Conservation (phyloP, 805 yeast species). For the Nakazawaea peltata region DNA sequence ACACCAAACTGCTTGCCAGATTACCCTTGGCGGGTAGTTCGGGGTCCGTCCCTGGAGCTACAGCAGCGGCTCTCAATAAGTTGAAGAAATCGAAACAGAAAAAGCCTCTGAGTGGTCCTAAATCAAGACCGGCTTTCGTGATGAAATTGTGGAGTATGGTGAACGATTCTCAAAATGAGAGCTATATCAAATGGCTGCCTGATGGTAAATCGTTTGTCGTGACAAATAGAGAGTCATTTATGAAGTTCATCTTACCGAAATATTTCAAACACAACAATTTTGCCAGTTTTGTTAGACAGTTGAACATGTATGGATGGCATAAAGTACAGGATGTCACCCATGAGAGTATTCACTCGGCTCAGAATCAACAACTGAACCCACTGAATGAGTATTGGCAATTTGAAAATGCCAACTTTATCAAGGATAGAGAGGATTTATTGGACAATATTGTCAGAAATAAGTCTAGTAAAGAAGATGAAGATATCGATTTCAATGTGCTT, state of each 20-base stretch:
- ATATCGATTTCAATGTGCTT: constrained; percentile 42
- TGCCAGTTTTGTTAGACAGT: constrained; percentile 91
- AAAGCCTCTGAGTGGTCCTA: constrained; percentile 20
- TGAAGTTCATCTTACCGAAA: constrained; percentile 76
- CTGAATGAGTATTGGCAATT: constrained; percentile 84
- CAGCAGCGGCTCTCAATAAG: no score
- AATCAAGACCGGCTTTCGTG: constrained; percentile 81
- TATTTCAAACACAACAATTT: constrained; percentile 94
- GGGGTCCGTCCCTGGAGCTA: no score
- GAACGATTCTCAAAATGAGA: constrained; percentile 63
- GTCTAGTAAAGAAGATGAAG: constrained; percentile 33
- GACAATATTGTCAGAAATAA: constrained; percentile 79
- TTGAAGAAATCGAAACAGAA: constrained; percentile 11
- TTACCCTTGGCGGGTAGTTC: no score
- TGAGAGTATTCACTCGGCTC: constrained; percentile 49
- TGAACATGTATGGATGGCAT: constrained; percentile 99
- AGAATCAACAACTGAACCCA: constrained; percentile 14
- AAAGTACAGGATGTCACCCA: constrained; percentile 88
- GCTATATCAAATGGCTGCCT: constrained; percentile 74
- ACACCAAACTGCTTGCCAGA: constrained; percentile 3
- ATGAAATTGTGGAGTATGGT: constrained; percentile 95
- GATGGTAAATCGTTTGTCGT: constrained; percentile 87
- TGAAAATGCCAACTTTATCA: constrained; percentile 69
- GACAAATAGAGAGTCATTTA: constrained; percentile 74
- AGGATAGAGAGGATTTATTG: constrained; percentile 75